Base-by-base conservation (phyloP, 305 asterid species). In the Fraxinus latifolia region DNA sequence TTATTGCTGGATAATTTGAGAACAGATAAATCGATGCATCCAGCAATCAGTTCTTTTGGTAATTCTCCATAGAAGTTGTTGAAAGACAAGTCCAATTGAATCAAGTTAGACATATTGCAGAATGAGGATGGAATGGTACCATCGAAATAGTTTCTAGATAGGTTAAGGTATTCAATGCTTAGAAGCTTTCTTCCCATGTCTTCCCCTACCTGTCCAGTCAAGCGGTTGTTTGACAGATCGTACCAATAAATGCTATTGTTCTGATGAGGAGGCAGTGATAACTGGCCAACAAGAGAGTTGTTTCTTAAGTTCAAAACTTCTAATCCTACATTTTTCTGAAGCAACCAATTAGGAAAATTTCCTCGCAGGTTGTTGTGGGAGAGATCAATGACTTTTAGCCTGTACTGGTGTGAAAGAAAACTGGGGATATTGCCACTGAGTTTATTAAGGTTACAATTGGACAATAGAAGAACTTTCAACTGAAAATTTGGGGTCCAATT, bases 41-140 rank as follows among this genome's bases (percentile, higher is more conserved):
- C 81, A 17, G 34, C 32, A 58, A 78, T 42, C 58, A 78, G 31
- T 19, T 78, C 81, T 3, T 21, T 8, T 15, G 34, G 58, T 36
- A 78, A 23, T 62, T 62, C 76, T 34, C 81, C 81, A 58, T 17
- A 14, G 58, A 78, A 78, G 81, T 15, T 12, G 15, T 78, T 78
- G 74, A 17, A n/a, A 44, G 81, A 78, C 34, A 78, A 62, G 55
- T 78, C 81, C n/a, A 78, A 37, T 32, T 27, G 17, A 29, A 1
- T 31, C 65, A 77, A 31, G 37, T 58, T 50, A 1, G 73, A 21
- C 71, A 53, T 77, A 44, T 55, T 55, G 73, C 80, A 50, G 36
- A 77, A 50, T 15, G 42, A 50, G 65, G 73, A 77, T 15, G 47
- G 44, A 27, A 77, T n/a, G 6, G 25, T 9, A 6, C 80, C 80